Evolutionary conservation across 139 green algal genomes (phyloP).

Genomic region (Zygnema cylindricum): DNA sequence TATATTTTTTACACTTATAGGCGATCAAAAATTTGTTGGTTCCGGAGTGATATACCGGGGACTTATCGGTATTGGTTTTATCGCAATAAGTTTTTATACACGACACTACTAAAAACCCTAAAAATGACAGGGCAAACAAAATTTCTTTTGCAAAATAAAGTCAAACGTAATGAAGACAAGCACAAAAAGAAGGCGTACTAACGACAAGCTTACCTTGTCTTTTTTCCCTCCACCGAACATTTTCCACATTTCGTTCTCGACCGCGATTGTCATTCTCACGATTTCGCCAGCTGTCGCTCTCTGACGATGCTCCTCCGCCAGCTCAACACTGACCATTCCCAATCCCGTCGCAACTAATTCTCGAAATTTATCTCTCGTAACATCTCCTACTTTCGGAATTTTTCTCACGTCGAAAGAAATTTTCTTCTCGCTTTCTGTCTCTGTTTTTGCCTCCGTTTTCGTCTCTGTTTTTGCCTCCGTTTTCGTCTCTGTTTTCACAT

Average conservation of each 20-base stretch:
- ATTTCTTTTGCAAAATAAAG: too few relatives aligned
- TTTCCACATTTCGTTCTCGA: constrained; percentile 51
- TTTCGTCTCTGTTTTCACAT: constrained; percentile 12
- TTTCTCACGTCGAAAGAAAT: neutral
- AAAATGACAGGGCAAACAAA: too few relatives aligned
- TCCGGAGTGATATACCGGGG: too few relatives aligned
- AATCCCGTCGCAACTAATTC: constrained; percentile 46
- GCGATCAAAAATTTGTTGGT: too few relatives aligned
- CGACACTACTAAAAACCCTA: too few relatives aligned
- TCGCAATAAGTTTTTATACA: too few relatives aligned
- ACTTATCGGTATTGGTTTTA: too few relatives aligned
- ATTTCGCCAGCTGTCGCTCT: neutral
- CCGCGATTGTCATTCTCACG: neutral
- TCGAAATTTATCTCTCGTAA: constrained; percentile 51
- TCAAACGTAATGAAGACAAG: too few relatives aligned
- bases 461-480: neutral
- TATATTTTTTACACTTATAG: too few relatives aligned
- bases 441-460: constrained; percentile 1
- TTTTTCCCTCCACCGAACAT: constrained; percentile 46
- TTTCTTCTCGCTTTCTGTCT: neutral
- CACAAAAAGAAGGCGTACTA: neutral
- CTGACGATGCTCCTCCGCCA: neutral
- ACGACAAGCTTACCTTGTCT: constrained; percentile 45
- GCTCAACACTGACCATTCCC: constrained; percentile 29
- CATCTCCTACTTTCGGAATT: constrained; percentile 31